Evolutionary conservation across 768 basidiomycete genomes (phyloP).

Genomic region (Calvatia gigantea): DNA sequence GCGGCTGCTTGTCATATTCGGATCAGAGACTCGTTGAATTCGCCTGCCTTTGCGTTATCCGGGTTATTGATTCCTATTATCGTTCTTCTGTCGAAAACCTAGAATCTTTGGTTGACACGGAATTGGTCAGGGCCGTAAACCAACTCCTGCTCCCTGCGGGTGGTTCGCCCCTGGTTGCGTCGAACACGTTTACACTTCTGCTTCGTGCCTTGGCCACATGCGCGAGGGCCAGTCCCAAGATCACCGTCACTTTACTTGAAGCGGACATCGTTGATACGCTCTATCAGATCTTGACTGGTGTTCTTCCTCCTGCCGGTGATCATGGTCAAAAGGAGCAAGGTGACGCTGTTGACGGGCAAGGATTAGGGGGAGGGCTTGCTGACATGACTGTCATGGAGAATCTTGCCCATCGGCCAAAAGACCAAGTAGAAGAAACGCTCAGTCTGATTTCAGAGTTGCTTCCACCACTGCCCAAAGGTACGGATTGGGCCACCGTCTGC

Average conservation of each 20-base stretch:
- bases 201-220: conserved; percentile 86
- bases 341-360: conserved; percentile 61
- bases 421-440: conserved; percentile 93
- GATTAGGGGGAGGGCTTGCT: conserved; percentile 82
- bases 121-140: conserved; percentile 80
- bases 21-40: conserved; percentile 98
- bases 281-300: conserved; percentile 94
- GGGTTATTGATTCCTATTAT: conserved; percentile 89
- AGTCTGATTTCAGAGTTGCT: conserved; percentile 87
- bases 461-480: conserved; percentile 91
- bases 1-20: conserved; percentile 86
- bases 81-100: conserved; percentile 82
- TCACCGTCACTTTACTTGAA: conserved; percentile 82
- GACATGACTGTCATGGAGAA: conserved; percentile 99
- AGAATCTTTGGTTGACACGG: conserved; percentile 79
- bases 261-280: conserved; percentile 90
- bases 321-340: conserved; percentile 56
- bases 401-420: conserved; percentile 92
- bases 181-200: conserved; percentile 85
- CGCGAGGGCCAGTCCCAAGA: conserved; percentile 83
- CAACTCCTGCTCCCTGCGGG: conserved; percentile 81
- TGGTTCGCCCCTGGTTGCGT: conserved; percentile 80
- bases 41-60: conserved; percentile 91
- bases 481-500: conserved; percentile 13
- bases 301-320: conserved; percentile 66